phyloP scores from a whole-genome alignment of 208 protist genomes.

The Acanthamoeba royreba region DNA sequence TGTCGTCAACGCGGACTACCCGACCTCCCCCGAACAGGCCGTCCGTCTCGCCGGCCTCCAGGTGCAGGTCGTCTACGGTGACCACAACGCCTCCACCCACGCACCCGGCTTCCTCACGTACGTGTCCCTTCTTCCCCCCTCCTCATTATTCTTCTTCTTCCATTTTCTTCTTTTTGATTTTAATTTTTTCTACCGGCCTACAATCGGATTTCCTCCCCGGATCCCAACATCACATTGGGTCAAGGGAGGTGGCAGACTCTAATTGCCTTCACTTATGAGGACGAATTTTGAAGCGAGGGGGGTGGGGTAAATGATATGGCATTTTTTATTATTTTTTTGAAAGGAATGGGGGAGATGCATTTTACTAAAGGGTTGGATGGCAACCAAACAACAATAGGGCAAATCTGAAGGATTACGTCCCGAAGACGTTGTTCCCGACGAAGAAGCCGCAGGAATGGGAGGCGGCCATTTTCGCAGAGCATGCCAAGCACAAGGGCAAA shows the following conservation, averaged over 20 bases:
- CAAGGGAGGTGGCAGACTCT: too few species aligned
- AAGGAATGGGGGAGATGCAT: not conserved
- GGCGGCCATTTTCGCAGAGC: slow-evolving; percentile 26
- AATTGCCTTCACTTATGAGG: too few species aligned
- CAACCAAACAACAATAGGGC: not conserved
- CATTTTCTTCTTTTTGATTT: not conserved
- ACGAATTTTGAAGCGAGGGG: too few species aligned
- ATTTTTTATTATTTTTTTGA: not conserved
- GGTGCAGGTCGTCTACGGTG: slow-evolving; percentile 51
- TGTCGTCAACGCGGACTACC: slow-evolving; percentile 43
- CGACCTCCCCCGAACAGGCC: slow-evolving; percentile 33
- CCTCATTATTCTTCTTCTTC: not conserved
- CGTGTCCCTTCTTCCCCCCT: not conserved
- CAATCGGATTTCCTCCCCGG: too few species aligned
- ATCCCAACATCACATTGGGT: too few species aligned
- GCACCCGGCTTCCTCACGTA: slow-evolving; percentile 45
- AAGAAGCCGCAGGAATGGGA: slow-evolving; percentile 49
- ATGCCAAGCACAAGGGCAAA: slow-evolving; percentile 50
- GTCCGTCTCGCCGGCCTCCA: slow-evolving; percentile 28
- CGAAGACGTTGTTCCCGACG: not conserved
- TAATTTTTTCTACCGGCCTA: not conserved
- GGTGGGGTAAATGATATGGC: not conserved
- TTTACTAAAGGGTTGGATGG: too few species aligned
- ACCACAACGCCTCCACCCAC: slow-evolving; percentile 50
- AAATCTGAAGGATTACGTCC: slow-evolving; percentile 42